Base-by-base conservation (phyloP, 768 basidiomycete genomes). In the Hypholoma sublateritium region DNA sequence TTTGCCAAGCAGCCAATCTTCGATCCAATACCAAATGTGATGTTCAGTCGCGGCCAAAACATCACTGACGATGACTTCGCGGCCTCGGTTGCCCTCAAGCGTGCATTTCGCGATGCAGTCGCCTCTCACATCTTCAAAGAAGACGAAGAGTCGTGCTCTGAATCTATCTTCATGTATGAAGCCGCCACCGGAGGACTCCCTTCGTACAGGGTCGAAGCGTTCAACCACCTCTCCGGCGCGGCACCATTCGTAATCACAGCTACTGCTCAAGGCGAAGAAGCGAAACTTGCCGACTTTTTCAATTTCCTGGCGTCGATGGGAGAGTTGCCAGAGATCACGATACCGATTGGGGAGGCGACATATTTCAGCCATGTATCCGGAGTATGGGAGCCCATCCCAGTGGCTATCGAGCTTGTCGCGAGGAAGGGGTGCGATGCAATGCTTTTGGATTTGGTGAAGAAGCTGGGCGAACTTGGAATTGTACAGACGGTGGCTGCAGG, bases 261-360 rank as follows among this genome's bases (percentile, higher is more conserved):
- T 4, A 57, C 67, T 7, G 55, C 57, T 1, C 58, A 44, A 0
- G 55, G 54, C 7, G 44, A 53, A 2, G 59, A 60, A 19, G 58
- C 71, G 0, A 59, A 57, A 44, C 25, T 59, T 11, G 56, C 62
- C 8, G 69, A 73, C 41, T 72, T 67, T 50, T 70, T 73, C 57
- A 70, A 69, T 49, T 72, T 67, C 43, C 39, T 76, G 11, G 69
- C 69, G n/a, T 72, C 74, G 36, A 74, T 74, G 73, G 74, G 64
- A 3, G 73, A 69, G 34, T 59, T 74, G 25, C 74, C 74, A 19
- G 74, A 76, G 57, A 60, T 73, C 14, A 74, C 72, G 9, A 59
- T 75, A 12, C 74, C 74, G 5, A 58, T 76, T 53, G 74, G 74
- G 5, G 70, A 76, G 59, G 72, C 70, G 21, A 43, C 50, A 53